phyloP scores from a whole-genome alignment of 768 basidiomycete genomes.

The Boletus reticuloceps region DNA sequence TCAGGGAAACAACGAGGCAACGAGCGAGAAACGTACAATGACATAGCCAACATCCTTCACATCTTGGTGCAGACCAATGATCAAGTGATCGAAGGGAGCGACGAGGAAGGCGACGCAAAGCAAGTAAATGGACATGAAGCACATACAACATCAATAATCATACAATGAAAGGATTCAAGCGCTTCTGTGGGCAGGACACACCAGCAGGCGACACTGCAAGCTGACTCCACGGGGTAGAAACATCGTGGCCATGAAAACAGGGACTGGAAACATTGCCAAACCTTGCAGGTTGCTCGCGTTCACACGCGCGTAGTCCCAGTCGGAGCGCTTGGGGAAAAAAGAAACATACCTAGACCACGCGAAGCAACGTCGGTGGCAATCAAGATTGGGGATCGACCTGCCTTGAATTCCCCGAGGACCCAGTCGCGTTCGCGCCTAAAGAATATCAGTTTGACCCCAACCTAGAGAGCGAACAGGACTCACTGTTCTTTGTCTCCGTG shows the following conservation, averaged over 20 bases:
- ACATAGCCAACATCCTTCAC: constrained; percentile 99
- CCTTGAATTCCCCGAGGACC: constrained; percentile 98
- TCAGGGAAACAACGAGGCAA: constrained; percentile 5
- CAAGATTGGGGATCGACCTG: constrained; percentile 94
- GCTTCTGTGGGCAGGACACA: constrained; percentile 30
- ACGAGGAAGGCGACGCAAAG: constrained; percentile 5
- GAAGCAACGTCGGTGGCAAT: constrained; percentile 99
- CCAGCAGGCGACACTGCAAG: constrained; percentile 13
- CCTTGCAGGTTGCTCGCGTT: constrained; percentile 29
- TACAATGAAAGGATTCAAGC: constrained; percentile 29
- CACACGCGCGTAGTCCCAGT: constrained; percentile 32
- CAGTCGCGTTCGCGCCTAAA: constrained; percentile 94
- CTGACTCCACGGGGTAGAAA: constrained; percentile 21
- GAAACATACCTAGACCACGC: constrained; percentile 96
- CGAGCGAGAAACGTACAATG: constrained; percentile 58
- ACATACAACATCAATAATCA: constrained; percentile 34
- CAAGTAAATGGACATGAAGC: constrained; percentile 28
- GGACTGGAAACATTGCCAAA: constrained; percentile 23
- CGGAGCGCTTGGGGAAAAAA: constrained; percentile 35
- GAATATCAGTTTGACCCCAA: neutral
- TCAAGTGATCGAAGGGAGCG: constrained; percentile 31
- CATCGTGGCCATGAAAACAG: constrained; percentile 24
- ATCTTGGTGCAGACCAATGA: constrained; percentile 52
- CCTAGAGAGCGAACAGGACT: constrained; percentile 29
- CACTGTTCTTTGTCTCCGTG: constrained; percentile 99